phyloP scores from a whole-genome alignment of 1,139 yeast genomes.

The Lizanozyma gosingica region DNA sequence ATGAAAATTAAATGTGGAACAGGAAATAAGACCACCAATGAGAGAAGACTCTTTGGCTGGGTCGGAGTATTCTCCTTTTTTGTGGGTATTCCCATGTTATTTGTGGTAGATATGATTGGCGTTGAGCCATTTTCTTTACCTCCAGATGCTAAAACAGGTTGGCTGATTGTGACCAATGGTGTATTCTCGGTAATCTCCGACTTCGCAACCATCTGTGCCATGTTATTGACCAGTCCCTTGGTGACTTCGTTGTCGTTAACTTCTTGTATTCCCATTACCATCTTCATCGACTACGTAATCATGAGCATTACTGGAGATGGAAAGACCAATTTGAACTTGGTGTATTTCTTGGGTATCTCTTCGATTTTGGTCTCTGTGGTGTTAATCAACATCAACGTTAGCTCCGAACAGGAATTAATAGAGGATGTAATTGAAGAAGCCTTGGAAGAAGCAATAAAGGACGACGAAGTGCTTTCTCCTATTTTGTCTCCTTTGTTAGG shows the following conservation, averaged over 20 bases:
- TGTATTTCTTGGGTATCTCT: conserved; percentile 37
- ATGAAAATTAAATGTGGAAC: conserved; percentile 38
- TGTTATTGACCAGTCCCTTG: conserved; percentile 46
- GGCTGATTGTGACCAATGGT: conserved; percentile 35
- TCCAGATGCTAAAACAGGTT: conserved; percentile 24
- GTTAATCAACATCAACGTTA: conserved; percentile 35
- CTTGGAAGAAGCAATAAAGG: conserved; percentile 37
- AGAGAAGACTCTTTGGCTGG: conserved; percentile 37
- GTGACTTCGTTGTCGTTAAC: conserved; percentile 45
- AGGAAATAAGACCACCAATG: conserved; percentile 36
- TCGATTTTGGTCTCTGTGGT: conserved; percentile 40
- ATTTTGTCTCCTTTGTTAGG: conserved; percentile 33
- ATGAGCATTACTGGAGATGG: conserved; percentile 25
- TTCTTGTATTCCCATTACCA: conserved; percentile 44
- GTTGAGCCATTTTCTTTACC: conserved; percentile 37
- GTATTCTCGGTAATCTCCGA: conserved; percentile 41
- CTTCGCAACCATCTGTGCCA: conserved; percentile 39
- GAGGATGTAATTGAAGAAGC: conserved; percentile 42
- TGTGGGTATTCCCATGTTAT: conserved; percentile 29
- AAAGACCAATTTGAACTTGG: conserved; percentile 5
- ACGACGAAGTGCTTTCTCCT: conserved; percentile 40
- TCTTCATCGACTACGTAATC: conserved; percentile 32
- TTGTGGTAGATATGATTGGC: conserved; percentile 21
- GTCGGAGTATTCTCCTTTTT: conserved; percentile 36
- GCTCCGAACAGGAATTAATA: conserved; percentile 37